These are phyloP conservation scores for Pterula multifida DNA, from an alignment of 1,284 basidiomycete genomes.

Conservation along the genomic window DNA sequence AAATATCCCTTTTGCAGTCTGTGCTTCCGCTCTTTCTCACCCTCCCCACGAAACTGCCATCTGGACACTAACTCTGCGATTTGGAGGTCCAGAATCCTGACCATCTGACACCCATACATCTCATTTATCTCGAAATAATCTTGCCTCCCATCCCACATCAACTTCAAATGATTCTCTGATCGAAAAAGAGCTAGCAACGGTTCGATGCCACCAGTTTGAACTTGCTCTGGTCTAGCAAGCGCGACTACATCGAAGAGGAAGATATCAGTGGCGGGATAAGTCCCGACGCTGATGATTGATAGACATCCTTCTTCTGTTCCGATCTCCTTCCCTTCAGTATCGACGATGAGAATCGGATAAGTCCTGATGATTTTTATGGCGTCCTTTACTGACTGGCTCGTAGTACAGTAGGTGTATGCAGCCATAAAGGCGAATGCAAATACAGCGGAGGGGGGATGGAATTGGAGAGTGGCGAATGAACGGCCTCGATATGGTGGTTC, in stretches of 20 bases:
- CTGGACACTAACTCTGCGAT: conserved; percentile 26
- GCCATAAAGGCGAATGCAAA: too few species aligned
- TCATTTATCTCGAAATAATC: conserved; percentile 26
- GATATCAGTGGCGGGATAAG: conserved; percentile 22
- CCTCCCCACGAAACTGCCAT: conserved; percentile 18
- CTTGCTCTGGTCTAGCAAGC: conserved; percentile 11
- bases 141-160: conserved; percentile 34
- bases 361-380: conserved; percentile 11
- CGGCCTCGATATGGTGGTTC: too few species aligned
- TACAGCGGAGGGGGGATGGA: too few species aligned
- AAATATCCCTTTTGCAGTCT: conserved; percentile 18
- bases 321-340: conserved; percentile 27
- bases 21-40: conserved; percentile 11
- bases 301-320: conserved; percentile 24
- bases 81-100: conserved; percentile 28
- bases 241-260: conserved; percentile 28
- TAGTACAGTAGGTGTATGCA: neutral
- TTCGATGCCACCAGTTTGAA: conserved; percentile 9
- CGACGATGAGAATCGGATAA: conserved; percentile 19
- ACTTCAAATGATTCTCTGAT: conserved; percentile 20
- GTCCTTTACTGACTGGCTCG: neutral
- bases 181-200: conserved; percentile 19
- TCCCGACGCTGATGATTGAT: conserved; percentile 30
- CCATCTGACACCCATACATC: conserved; percentile 18
- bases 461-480: too few species aligned